Base-by-base conservation (phyloP, 805 yeast genomes). In the Cyberlindnera euphorbiiphila region DNA sequence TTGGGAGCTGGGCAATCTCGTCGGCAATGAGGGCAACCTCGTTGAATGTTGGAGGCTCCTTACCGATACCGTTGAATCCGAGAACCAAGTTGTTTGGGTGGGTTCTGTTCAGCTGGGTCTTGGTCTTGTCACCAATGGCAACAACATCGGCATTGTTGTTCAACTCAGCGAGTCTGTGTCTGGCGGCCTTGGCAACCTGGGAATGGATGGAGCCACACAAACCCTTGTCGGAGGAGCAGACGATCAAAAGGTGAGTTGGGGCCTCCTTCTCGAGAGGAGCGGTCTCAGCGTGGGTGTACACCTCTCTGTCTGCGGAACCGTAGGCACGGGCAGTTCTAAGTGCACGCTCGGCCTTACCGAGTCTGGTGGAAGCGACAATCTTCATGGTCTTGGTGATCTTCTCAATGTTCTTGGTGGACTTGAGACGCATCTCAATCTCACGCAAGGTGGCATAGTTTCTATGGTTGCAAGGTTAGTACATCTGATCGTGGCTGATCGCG, bases 371-470 rank as follows among this genome's bases (percentile, higher is more conserved):
- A 28, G 98, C 98, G 59, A 93, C 98, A 69, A 93, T 83, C 76
- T 89, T 93, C 98, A 93, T 93, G 68, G 98, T 93, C 72, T 93
- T 93, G 71, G 98, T 93, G 72, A 93, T 93, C 76, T 93, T 93
- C 73, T 93, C 97, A 66, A 93, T 91, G 78, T 93, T 93, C 76
- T 91, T 93, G 66, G 93, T 93, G 51, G 97, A 87, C 75, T 93
- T 93, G 64, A 93, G 80, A 75, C 98, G 94, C 68, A 78, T 84
- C 75, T 93, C 98, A 61, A 93, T 94, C 71, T 93, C 98, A 74
- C 97, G 91, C 65, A 93, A 77, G 55, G 98, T 93, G 60, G 98
- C 98, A 74, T 87, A 91, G 74, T 81, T 81, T 83, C 96, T 85
- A 49, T 32, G 18, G 19, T 19, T 13, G 19, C 30, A n/a, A 5